A percentile compares a stretch with the other conserved stretches of the same genome.
phyloP scores from a whole-genome alignment of 2,329 filamentous ascomycete genomes.

The Diaporthe sp. region DNA sequence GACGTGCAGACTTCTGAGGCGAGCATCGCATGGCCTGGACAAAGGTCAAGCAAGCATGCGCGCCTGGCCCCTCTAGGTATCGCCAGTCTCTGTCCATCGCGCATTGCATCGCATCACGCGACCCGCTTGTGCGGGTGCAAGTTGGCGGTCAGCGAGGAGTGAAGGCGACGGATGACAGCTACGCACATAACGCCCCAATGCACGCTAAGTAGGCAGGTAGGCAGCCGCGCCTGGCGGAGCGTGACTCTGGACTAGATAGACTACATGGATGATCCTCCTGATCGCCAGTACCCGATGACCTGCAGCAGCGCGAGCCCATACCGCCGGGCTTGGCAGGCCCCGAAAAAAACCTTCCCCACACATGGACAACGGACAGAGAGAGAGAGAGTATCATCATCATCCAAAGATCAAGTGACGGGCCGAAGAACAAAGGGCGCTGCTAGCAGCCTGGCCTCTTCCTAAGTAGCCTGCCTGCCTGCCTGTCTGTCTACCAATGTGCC shows the following conservation, averaged over 20 bases:
- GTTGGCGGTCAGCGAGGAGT: conserved; percentile 10
- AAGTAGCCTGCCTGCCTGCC: background rate
- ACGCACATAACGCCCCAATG: background rate
- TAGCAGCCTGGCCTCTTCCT: conserved; percentile 6
- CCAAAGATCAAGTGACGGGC: background rate
- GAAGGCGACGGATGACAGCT: background rate
- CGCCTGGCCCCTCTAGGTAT: background rate
- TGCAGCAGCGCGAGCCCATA: conserved; percentile 19
- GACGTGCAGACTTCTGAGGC: conserved; percentile 14
- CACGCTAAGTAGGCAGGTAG: background rate
- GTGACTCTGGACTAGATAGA: background rate
- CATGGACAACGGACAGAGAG: background rate
- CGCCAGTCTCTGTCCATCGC: background rate
- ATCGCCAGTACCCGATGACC: conserved; percentile 31
- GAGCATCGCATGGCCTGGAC: background rate
- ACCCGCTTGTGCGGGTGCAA: background rate
- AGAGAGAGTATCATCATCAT: background rate
- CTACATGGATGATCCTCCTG: conserved; percentile 27
- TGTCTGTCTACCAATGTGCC: background rate
- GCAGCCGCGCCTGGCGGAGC: conserved; percentile 16
- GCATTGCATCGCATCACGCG: conserved; percentile 22
- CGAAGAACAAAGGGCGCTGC: conserved; percentile 6
- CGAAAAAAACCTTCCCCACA: background rate
- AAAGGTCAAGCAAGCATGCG: background rate
- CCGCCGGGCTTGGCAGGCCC: conserved; percentile 31